These are phyloP conservation scores for Peniophora sp. DNA, from an alignment of 1,284 basidiomycete genomes.

Conservation along the genomic window DNA sequence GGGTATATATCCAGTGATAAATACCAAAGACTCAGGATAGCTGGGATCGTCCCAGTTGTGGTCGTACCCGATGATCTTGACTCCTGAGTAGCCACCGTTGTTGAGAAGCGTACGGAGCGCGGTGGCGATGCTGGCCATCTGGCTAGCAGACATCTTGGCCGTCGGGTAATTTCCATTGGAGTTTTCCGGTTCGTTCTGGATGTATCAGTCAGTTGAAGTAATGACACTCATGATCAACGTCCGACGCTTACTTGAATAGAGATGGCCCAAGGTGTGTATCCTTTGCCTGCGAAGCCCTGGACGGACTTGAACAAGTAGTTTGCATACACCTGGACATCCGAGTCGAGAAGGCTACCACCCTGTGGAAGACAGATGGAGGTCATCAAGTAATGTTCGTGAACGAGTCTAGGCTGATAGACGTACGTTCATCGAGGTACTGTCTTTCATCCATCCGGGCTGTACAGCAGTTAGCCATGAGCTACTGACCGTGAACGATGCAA, in stretches of 20 bases:
- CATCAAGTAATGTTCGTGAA: conserved; percentile 23
- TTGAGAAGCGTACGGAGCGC: conserved; percentile 36
- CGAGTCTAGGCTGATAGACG: conserved; percentile 21
- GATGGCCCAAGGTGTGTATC: conserved; percentile 35
- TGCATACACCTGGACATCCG: conserved; percentile 19
- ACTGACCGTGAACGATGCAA: background rate
- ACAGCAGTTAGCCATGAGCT: background rate
- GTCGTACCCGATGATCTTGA: conserved; percentile 39
- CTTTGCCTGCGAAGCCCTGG: conserved; percentile 35
- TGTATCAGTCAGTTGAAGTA: background rate
- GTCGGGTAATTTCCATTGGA: conserved; percentile 37
- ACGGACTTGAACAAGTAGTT: conserved; percentile 33
- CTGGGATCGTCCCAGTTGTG: conserved; percentile 44
- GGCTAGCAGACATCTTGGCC: conserved; percentile 27
- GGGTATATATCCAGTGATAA: no score
- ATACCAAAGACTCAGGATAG: conserved; percentile 35
- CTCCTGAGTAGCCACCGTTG: conserved; percentile 32
- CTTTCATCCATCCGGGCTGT: conserved; percentile 47
- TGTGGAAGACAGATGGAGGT: background rate
- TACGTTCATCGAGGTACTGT: conserved; percentile 33
- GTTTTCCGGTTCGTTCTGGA: conserved; percentile 44
- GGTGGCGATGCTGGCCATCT: conserved; percentile 34
- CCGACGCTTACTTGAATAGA: conserved; percentile 37
- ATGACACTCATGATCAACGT: no score
- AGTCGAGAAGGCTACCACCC: conserved; percentile 23